Conservation (phyloP, 2,329 filamentous ascomycete species). For the Apiospora marii region DNA sequence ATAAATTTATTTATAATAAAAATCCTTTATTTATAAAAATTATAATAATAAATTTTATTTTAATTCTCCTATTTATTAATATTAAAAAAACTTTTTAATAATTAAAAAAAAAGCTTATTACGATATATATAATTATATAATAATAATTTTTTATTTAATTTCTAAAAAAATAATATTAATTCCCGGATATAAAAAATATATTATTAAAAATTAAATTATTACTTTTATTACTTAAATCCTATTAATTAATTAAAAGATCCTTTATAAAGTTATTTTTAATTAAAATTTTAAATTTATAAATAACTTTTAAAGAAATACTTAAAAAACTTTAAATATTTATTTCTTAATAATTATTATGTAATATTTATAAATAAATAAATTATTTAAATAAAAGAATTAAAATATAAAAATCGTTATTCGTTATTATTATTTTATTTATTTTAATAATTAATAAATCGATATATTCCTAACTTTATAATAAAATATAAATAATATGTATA, state of each 20-base stretch:
- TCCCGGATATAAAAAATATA: neutral
- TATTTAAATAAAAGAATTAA: neutral
- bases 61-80: neutral
- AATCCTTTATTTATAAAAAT: conserved; percentile 12
- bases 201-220: neutral
- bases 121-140: conserved; percentile 3
- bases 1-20: neutral
- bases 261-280: neutral
- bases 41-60: neutral
- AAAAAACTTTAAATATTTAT: neutral
- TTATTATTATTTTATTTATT: neutral
- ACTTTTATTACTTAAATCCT: conserved; percentile 4
- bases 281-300: too few species aligned
- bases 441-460: neutral
- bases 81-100: neutral
- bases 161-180: neutral
- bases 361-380: neutral
- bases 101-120: neutral
- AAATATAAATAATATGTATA: neutral
- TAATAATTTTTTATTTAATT: neutral
- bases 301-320: neutral
- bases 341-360: neutral
- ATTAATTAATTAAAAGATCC: neutral
- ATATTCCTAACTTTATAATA: neutral
- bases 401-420: neutral